Conservation (phyloP, 2,329 filamentous ascomycete species). For the Camptophora hylomeconis region DNA sequence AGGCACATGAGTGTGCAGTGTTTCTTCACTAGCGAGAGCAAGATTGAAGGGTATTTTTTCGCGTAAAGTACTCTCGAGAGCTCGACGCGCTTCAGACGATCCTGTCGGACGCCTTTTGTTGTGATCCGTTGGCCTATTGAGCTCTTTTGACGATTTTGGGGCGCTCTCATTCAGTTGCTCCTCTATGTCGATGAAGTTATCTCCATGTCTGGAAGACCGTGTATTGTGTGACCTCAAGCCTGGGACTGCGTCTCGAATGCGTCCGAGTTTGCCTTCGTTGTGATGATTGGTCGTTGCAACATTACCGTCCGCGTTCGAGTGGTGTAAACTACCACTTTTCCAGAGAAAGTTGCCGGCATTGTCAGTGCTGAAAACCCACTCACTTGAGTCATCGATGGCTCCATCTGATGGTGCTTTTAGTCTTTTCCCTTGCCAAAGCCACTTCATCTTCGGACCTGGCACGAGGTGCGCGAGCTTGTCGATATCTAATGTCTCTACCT, state of each 20-base stretch:
- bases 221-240: conserved; percentile 8
- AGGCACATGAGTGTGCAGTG: too few species aligned
- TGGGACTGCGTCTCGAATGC: conserved; percentile 10
- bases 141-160: conserved; percentile 5
- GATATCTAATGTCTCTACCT: conserved; percentile 83
- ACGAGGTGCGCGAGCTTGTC: conserved; percentile 68
- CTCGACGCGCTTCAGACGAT: too few species aligned
- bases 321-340: conserved; percentile 26
- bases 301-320: conserved; percentile 7
- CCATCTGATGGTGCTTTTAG: conserved; percentile 43
- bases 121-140: too few species aligned
- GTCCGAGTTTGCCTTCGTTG: conserved; percentile 8
- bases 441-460: conserved; percentile 74
- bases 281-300: conserved; percentile 10
- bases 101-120: too few species aligned
- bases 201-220: not conserved
- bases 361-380: conserved; percentile 32
- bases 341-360: conserved; percentile 34
- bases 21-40: too few species aligned
- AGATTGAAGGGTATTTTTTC: too few species aligned
- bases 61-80: too few species aligned
- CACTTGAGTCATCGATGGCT: conserved; percentile 15
- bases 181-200: too few species aligned
- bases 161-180: too few species aligned
- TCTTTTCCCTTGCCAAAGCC: conserved; percentile 88